Conservation (phyloP, 1,284 basidiomycete species). For the Microbotryum silenes-acaulis region DNA sequence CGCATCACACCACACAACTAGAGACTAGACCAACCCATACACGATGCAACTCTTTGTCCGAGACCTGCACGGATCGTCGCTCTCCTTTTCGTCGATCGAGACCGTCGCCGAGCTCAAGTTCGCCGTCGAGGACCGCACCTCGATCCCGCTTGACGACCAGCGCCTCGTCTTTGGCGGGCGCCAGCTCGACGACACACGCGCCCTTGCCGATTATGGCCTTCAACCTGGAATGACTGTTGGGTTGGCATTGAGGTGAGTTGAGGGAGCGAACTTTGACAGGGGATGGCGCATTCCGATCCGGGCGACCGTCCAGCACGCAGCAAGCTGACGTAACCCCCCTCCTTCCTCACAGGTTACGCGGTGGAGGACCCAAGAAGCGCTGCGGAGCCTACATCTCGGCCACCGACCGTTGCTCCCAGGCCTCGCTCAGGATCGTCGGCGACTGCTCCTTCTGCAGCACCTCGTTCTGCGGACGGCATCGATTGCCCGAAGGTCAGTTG, state of each 20-base stretch:
- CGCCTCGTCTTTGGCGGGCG: constrained; percentile 24
- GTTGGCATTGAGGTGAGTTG: constrained; percentile 10
- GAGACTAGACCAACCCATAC: not conserved
- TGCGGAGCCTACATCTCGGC: constrained; percentile 17
- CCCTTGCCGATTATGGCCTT: constrained; percentile 17
- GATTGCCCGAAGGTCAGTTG: constrained; percentile 49
- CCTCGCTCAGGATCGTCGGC: constrained; percentile 68
- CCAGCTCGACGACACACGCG: constrained; percentile 6
- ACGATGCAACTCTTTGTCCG: constrained; percentile 15
- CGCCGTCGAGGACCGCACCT: constrained; percentile 20
- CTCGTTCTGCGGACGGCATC: constrained; percentile 57
- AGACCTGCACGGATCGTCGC: constrained; percentile 12
- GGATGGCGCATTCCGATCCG: not conserved
- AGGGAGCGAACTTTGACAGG: too few relatives aligned
- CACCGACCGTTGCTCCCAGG: constrained; percentile 57
- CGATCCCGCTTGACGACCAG: constrained; percentile 23
- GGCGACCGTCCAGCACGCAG: not conserved
- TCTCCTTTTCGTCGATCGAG: constrained; percentile 11
- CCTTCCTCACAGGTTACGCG: constrained; percentile 10
- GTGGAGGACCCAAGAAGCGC: constrained; percentile 30
- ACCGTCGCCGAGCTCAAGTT: constrained; percentile 16
- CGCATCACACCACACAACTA: too few relatives aligned
- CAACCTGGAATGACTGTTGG: constrained; percentile 10
- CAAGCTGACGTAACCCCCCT: not conserved
- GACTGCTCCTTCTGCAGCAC: constrained; percentile 67